phyloP scores from a whole-genome alignment of 371 early-diverging fungal genomes.

The Haplosporangium sp. region DNA sequence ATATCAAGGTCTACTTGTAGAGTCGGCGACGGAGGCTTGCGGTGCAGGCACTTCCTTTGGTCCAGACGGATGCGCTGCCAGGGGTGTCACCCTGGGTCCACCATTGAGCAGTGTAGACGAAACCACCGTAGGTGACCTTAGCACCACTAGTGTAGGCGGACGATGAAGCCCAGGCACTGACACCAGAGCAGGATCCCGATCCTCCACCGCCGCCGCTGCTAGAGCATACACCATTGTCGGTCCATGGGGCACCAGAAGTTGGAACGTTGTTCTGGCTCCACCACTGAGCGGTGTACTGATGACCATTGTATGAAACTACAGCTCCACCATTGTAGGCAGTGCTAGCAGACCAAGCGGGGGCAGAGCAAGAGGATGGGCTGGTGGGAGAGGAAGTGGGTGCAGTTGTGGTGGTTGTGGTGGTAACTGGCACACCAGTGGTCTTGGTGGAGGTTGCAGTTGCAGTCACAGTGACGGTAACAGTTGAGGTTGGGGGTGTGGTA shows the following conservation, averaged over 20 bases:
- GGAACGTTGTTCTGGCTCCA: conserved; percentile 57
- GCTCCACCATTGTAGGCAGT: conserved; percentile 56
- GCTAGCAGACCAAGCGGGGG: conserved; percentile 54
- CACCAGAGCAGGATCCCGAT: conserved; percentile 25
- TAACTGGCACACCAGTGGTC: conserved; percentile 3
- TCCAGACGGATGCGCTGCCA: conserved; percentile 35
- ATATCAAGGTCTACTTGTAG: background rate
- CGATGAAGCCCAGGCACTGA: conserved; percentile 48
- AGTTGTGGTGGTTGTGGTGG: conserved; percentile 8
- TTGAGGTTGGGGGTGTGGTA: conserved; percentile 9
- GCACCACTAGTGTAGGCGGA: conserved; percentile 58
- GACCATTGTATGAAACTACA: conserved; percentile 62
- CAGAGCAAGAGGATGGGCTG: conserved; percentile 24
- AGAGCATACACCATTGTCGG: conserved; percentile 45
- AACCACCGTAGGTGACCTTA: conserved; percentile 60
- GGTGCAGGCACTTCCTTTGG: conserved; percentile 42
- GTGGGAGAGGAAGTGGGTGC: conserved; percentile 17
- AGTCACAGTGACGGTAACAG: conserved; percentile 9
- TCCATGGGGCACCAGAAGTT: conserved; percentile 50
- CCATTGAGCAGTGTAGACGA: conserved; percentile 56
- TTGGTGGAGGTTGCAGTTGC: conserved; percentile 12
- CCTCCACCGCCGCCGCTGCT: conserved; percentile 2
- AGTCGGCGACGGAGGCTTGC: conserved; percentile 44
- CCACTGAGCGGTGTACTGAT: conserved; percentile 53
- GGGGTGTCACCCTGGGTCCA: conserved; percentile 58